Evolutionary conservation across 768 basidiomycete species (phyloP), one percentile per base, ranked within the genome.

Genomic region (Terana coerulea): DNA sequence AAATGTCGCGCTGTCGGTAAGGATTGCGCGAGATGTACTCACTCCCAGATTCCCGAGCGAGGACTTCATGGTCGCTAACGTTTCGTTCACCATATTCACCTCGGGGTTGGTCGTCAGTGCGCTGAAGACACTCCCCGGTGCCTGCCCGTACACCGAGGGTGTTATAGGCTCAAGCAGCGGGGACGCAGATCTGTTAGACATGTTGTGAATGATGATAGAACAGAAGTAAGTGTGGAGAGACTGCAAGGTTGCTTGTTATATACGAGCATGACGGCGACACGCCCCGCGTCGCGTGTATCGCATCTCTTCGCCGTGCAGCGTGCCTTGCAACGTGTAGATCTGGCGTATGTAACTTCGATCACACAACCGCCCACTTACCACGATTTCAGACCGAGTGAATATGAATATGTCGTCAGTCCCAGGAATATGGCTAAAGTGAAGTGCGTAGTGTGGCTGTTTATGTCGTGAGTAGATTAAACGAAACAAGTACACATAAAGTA

Each of bases 41-140:
- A 73, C 73, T 29, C 62, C 64, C 15, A 75, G 55, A 9, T 64
- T 60, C n/a, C 49, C 58, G 15, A 72, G 55, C 21, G 61, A 61
- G n/a, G 48, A 56, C 49, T 67, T 69, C 64, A 72, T 61, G 5
- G 55, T 47, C 6, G 37, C 30, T 1, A 59, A 28, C 2, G 49
- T 56, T n/a, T 56, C 45, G 11, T 51, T 47, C 1, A 56, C 36
- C 10, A 28, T 33, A 5, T 33, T 36, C 3, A 45, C 26, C 11
- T 56, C 54, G 15, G 42, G 29, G 26, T 25, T 41, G 19, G 17
- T 47, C 21, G 10, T 41, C n/a, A 51, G 24, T 6, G 35, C n/a
- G 37, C 25, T 30, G 29, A 46, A 53, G 31, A 53, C 21, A 28
- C 45, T 53, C 3, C 44, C 52, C 0, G 35, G 47, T 12, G 35